Conservation (phyloP, 1,284 basidiomycete species). For the Retiboletus flavoniger region DNA sequence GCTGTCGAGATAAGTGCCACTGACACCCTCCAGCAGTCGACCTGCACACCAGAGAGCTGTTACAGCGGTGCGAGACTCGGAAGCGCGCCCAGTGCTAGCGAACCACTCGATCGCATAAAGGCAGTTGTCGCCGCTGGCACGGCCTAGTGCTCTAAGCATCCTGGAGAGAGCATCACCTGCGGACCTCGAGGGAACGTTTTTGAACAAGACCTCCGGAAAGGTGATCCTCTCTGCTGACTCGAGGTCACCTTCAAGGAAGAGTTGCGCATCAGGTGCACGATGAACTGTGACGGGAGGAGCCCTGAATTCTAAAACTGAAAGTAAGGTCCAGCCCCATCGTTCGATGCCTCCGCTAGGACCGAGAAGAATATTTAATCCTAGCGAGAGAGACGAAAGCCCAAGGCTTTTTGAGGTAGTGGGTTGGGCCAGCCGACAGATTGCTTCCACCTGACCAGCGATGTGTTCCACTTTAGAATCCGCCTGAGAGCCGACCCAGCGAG, state of each 20-base stretch:
- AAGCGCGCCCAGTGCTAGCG: constrained; percentile 52
- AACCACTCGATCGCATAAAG: constrained; percentile 85
- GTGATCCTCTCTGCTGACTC: constrained; percentile 37
- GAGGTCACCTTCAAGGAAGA: constrained; percentile 57
- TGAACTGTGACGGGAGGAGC: constrained; percentile 53
- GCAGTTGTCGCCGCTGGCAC: constrained; percentile 65
- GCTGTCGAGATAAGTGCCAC: constrained; percentile 42
- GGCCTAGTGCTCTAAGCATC: constrained; percentile 75
- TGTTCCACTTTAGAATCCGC: constrained; percentile 73
- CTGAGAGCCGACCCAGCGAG: constrained; percentile 67
- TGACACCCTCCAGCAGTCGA: constrained; percentile 71
- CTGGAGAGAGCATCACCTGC: constrained; percentile 56
- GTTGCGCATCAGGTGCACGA: constrained; percentile 46
- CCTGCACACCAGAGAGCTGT: constrained; percentile 85
- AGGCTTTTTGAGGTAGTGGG: constrained; percentile 17
- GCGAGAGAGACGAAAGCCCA: constrained; percentile 44
- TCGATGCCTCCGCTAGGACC: constrained; percentile 83
- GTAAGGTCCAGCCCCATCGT: constrained; percentile 83
- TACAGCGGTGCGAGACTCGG: constrained; percentile 49
- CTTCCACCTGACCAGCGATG: constrained; percentile 62
- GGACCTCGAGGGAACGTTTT: constrained; percentile 56
- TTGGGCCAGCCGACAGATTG: constrained; percentile 57
- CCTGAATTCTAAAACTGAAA: constrained; percentile 73
- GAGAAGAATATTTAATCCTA: constrained; percentile 65
- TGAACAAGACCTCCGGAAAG: constrained; percentile 64